Evolutionary conservation across 805 yeast species (phyloP).

Genomic region (Lipomyces sp.): DNA sequence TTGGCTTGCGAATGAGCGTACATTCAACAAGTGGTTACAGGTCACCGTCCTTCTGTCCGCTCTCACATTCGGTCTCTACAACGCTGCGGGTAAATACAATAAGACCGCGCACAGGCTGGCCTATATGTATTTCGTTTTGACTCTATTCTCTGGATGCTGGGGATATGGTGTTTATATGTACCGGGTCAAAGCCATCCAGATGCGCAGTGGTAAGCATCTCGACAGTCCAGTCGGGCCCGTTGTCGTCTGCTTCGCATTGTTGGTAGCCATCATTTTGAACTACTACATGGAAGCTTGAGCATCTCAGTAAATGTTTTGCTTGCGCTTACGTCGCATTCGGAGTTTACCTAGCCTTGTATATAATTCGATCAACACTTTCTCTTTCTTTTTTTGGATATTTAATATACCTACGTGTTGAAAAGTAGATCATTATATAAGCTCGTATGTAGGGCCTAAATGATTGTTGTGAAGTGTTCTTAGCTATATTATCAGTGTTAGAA

Average conservation of each 20-base stretch:
- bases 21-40: constrained; percentile 93
- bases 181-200: constrained; percentile 73
- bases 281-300: constrained; percentile 21
- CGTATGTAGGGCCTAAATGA: not conserved
- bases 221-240: constrained; percentile 92
- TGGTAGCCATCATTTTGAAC: constrained; percentile 61
- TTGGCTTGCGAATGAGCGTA: constrained; percentile 98
- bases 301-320: not conserved
- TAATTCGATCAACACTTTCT: not conserved
- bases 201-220: constrained; percentile 83
- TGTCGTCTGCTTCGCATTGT: constrained; percentile 70
- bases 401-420: not conserved
- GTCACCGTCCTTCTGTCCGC: constrained; percentile 84
- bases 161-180: constrained; percentile 77
- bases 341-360: not conserved
- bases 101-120: constrained; percentile 70
- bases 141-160: constrained; percentile 86
- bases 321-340: not conserved
- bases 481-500: no score
- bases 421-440: not conserved
- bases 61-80: constrained; percentile 81
- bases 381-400: not conserved
- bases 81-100: constrained; percentile 54
- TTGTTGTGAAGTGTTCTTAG: no score
- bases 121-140: constrained; percentile 75